Conservation (phyloP, 441 rosid species). For the Erysimum cheiri region DNA sequence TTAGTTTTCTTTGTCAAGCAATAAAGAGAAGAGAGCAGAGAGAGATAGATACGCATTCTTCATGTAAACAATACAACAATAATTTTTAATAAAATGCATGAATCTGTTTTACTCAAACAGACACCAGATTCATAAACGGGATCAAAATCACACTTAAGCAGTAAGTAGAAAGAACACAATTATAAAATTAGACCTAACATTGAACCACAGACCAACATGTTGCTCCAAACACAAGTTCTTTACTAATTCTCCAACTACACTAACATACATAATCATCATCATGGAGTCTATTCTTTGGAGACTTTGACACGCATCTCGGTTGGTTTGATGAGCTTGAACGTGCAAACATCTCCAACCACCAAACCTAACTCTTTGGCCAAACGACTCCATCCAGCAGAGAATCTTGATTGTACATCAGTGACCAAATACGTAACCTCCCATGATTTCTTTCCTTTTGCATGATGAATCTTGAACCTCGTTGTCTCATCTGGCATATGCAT, state of each 20-base stretch:
- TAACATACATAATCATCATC: neutral
- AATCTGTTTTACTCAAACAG: neutral
- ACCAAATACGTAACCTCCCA: conserved; percentile 34
- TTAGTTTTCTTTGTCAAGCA: conserved; percentile 18
- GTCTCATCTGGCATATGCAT: conserved; percentile 37
- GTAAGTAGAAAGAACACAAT: neutral
- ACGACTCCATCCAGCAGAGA: conserved; percentile 45
- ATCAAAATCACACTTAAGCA: neutral
- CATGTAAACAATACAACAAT: conserved; percentile 18
- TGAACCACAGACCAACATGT: neutral
- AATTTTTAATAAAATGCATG: neutral
- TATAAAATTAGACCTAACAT: conserved; percentile 8
- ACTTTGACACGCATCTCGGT: conserved; percentile 33
- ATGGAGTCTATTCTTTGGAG: conserved; percentile 15
- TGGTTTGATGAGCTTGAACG: conserved; percentile 33
- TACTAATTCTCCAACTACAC: conserved; percentile 24
- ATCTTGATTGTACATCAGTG: conserved; percentile 33
- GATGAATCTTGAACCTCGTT: conserved; percentile 29
- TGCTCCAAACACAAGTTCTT: conserved; percentile 5
- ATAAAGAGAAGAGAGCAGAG: conserved; percentile 15
- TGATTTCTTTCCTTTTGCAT: conserved; percentile 7
- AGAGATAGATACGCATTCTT: neutral
- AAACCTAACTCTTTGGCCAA: conserved; percentile 29
- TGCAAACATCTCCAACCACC: conserved; percentile 32
- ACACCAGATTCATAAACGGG: neutral